Base-by-base conservation (phyloP, 768 basidiomycete genomes). In the Candolleomyces aberdarensis region DNA sequence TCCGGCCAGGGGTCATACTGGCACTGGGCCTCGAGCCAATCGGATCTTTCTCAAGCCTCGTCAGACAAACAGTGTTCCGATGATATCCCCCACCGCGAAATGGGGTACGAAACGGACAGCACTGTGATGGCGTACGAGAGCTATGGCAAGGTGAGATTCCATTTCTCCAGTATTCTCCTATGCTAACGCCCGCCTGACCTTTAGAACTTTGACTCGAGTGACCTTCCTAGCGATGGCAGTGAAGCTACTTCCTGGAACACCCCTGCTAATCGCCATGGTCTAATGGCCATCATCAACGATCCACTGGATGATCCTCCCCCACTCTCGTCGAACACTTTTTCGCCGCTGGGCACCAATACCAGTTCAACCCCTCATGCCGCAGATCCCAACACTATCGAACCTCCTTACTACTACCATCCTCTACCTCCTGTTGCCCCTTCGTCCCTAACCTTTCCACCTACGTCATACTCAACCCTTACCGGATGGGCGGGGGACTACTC, bases 401-500 rank as follows among this genome's bases (percentile, higher is more conserved):
- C 71, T 20, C 60, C 67, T 65, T 36, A 59, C 66, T 31, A 69
- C 63, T 14, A 57, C 66, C 8, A 59, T 53, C 26, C 65, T 61
- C 32, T 50, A 47, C 22, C 65, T 40, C 5, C 60, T 59, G 15
- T 32, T 32, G 48, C 69, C 10, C 57, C 65, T 9, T 63, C 67
- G 6, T 43, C 54, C 3, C 14, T 14, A 14, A 43, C 19, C 54
- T 64, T 54, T 44, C 51, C 55, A 58, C 66, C 64, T 53, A 67
- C 65, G 61, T 67, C 61, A 52, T 57, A 51, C 54, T 57, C 59
- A 8, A 63, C 59, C 58, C 67, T 78, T 26, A 71, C 70, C 11
- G 76, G 75, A 17, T 78, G 76, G 76, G 75, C 72, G 50, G 76
- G 76, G 36, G 74, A 71, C 40, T 70, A 67, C 51, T 66, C 65